Conservation (phyloP, 768 basidiomycete genomes). For the Boletellus emodensis region DNA sequence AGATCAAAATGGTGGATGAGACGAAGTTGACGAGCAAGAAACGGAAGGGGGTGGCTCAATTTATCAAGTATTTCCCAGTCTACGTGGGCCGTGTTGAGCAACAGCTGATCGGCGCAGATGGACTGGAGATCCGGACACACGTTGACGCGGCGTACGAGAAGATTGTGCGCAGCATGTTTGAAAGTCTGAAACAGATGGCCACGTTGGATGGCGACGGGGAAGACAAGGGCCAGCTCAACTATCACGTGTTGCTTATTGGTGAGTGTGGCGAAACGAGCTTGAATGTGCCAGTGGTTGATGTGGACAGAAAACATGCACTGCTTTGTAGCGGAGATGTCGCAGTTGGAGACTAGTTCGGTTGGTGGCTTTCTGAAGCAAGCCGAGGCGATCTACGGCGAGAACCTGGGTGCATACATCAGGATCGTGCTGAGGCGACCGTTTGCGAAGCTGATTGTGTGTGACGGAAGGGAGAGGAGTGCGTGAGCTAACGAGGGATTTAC, state of each 20-base stretch:
- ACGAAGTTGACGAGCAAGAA: slow-evolving; percentile 92
- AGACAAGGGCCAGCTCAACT: slow-evolving; percentile 95
- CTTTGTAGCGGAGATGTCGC: slow-evolving; percentile 79
- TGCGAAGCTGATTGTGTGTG: slow-evolving; percentile 77
- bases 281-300: slow-evolving; percentile 1
- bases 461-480: not conserved
- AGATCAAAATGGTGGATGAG: slow-evolving; percentile 83
- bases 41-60: slow-evolving; percentile 86
- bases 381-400: slow-evolving; percentile 84
- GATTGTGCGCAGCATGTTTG: slow-evolving; percentile 89
- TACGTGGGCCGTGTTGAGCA: slow-evolving; percentile 82
- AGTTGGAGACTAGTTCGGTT: slow-evolving; percentile 62
- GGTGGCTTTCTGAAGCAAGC: slow-evolving; percentile 65
- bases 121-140: slow-evolving; percentile 67
- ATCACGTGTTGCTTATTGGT: slow-evolving; percentile 95
- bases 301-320: slow-evolving; percentile 91
- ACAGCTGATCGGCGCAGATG: slow-evolving; percentile 75
- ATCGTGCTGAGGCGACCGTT: slow-evolving; percentile 85
- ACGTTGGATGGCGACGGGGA: slow-evolving; percentile 92
- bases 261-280: slow-evolving; percentile 24
- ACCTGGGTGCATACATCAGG: slow-evolving; percentile 80
- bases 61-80: slow-evolving; percentile 88
- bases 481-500: slow-evolving; percentile 10
- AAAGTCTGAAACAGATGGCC: slow-evolving; percentile 90
- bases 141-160: slow-evolving; percentile 85